Conservation (phyloP, 78 protist species). For the Andalucia godoyi region DNA sequence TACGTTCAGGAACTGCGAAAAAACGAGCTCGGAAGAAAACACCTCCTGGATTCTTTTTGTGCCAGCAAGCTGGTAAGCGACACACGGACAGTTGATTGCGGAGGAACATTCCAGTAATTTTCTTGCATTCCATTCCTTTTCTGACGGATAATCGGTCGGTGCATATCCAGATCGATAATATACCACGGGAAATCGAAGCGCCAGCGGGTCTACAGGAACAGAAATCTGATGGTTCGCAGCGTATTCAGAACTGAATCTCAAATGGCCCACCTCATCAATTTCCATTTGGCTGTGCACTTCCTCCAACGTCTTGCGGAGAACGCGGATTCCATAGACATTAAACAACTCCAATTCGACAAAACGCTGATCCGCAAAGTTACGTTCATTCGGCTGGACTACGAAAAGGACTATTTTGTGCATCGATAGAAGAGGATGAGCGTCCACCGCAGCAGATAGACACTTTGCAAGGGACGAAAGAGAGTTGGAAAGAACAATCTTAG, state of each 20-base stretch:
- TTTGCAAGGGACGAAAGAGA: neutral
- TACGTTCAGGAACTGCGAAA: neutral
- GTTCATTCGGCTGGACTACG: slow-evolving; percentile 15
- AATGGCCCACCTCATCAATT: neutral
- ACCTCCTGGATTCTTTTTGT: slow-evolving; percentile 80
- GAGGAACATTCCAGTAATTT: slow-evolving; percentile 40
- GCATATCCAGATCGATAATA: slow-evolving; percentile 85
- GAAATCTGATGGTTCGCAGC: neutral
- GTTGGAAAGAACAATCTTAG: neutral
- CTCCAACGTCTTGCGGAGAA: neutral
- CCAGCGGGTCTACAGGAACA: slow-evolving; percentile 17
- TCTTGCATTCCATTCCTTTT: slow-evolving; percentile 69
- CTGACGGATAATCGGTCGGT: slow-evolving; percentile 67
- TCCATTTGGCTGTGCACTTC: neutral
- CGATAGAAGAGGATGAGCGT: neutral
- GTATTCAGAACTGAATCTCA: neutral
- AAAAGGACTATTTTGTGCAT: neutral
- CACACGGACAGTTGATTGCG: slow-evolving; percentile 75
- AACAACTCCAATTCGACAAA: slow-evolving; percentile 15
- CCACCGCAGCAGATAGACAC: neutral
- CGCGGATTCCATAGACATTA: neutral
- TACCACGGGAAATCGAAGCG: slow-evolving; percentile 41
- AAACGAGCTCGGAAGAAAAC: slow-evolving; percentile 28
- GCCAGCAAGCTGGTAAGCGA: slow-evolving; percentile 73
- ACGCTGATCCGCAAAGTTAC: slow-evolving; percentile 9